phyloP scores from a whole-genome alignment of 164 flowering plant genomes.

The Chimonanthus praecox region DNA sequence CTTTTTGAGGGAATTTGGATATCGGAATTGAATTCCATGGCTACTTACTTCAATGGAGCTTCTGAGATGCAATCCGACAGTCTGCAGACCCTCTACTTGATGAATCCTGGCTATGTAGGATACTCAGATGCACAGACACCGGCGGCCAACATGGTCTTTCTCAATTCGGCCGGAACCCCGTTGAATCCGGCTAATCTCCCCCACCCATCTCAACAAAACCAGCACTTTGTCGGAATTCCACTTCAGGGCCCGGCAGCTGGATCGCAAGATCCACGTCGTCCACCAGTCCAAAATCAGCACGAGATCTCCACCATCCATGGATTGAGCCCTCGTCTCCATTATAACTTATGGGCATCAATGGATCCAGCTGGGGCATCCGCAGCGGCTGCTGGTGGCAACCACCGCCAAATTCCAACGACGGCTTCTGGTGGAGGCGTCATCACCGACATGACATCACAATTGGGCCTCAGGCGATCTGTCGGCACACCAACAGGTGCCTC shows the following conservation, averaged over 20 bases:
- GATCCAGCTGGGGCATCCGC: conserved; percentile 21
- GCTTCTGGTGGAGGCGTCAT: conserved; percentile 2
- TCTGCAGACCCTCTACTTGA: conserved; percentile 77
- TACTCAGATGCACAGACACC: conserved; percentile 38
- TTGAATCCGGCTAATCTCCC: conserved; percentile 15
- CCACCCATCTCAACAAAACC: conserved; percentile 26
- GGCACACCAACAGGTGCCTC: conserved; percentile 15
- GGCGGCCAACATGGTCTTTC: conserved; percentile 44
- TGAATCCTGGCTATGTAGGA: conserved; percentile 78
- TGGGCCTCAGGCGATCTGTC: conserved; percentile 23
- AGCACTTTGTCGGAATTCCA: conserved; percentile 63
- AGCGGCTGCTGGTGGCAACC: conserved; percentile 23
- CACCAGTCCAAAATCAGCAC: conserved; percentile 23
- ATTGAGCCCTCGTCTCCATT: conserved; percentile 48
- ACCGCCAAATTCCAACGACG: conserved; percentile 10
- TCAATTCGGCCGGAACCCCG: conserved; percentile 33
- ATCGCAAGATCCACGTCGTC: conserved; percentile 21
- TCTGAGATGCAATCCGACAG: conserved; percentile 80
- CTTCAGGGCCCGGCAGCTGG: conserved; percentile 18
- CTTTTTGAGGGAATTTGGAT: background rate
- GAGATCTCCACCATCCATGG: conserved; percentile 49
- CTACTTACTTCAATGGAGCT: conserved; percentile 73
- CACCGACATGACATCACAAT: conserved; percentile 14
- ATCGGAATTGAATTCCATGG: conserved; percentile 36
- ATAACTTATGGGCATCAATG: conserved; percentile 44